Evolutionary conservation across 2,329 filamentous ascomycete genomes (phyloP).

Genomic region (Sordariomycetes sp.): DNA sequence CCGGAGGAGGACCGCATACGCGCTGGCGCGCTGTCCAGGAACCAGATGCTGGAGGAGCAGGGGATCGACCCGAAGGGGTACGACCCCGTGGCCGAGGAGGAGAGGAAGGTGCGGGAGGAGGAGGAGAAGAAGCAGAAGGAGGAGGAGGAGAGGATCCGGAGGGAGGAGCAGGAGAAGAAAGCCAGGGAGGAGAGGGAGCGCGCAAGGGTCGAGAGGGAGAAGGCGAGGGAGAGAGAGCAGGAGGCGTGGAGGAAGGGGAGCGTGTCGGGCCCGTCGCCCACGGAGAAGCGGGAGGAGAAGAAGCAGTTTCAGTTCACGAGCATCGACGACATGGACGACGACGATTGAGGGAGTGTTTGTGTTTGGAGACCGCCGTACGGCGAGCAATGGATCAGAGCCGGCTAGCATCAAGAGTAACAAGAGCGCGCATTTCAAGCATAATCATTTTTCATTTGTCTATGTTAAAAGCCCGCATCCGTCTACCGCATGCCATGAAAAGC

Average conservation of each 20-base stretch:
- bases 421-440: not conserved
- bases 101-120: slow-evolving; percentile 37
- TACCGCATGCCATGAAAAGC: not conserved
- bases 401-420: not conserved
- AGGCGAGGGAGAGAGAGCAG: slow-evolving; percentile 28
- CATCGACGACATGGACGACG: slow-evolving; percentile 41
- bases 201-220: slow-evolving; percentile 29
- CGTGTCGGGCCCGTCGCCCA: slow-evolving; percentile 15
- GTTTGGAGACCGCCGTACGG: not conserved
- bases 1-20: slow-evolving; percentile 61
- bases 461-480: not conserved
- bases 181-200: slow-evolving; percentile 26
- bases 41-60: slow-evolving; percentile 50
- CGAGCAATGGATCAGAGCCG: not conserved
- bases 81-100: slow-evolving; percentile 45
- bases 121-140: slow-evolving; percentile 35
- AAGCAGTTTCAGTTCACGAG: slow-evolving; percentile 48
- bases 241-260: slow-evolving; percentile 29
- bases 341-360: slow-evolving; percentile 16
- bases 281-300: slow-evolving; percentile 22
- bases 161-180: slow-evolving; percentile 32
- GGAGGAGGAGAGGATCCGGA: slow-evolving; percentile 33
- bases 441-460: not conserved
- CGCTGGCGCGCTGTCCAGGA: slow-evolving; percentile 53
- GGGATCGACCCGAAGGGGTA: slow-evolving; percentile 51